Evolutionary conservation across 2,329 filamentous ascomycete genomes (phyloP), one percentile per base, ranked within the genome.

Genomic region (Ophiostoma novo-ulmi): DNA sequence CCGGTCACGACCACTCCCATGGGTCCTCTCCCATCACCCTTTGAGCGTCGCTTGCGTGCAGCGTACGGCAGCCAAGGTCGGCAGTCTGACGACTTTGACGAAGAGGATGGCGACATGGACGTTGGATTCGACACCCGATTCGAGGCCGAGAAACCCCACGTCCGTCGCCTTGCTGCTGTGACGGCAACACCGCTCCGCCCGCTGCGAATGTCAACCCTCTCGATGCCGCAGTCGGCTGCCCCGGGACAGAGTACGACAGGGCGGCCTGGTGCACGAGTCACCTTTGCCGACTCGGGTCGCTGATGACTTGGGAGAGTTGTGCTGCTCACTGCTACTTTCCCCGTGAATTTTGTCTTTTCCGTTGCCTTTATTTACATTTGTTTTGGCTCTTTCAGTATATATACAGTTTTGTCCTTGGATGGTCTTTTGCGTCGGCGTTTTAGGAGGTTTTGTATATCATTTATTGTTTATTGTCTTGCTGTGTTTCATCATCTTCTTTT

Each of bases 1-100:
- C 61, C 70, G 8, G 22, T 68, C 26, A 75, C 75, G 2, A 75
- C 75, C 0, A 75, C 75, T 5, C 75, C 75, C 14, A 73, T 74
- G 71, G 75, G 69, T 1, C 75, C 75, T 2, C 70, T 75, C 48
- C 73, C 74, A 2, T 74, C 74, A 22, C 72, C 73, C 7, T 75
- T 75, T 70, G 75, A 75, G 58, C 71, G 75, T 5, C 72, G 72
- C 2, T 72, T 75, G 69, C 72, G 75, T n/a, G 72, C 72, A 13
- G 74, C 71, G 1, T 75, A 75, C 63, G 70, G 67, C 26, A 20
- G 36, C 20, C 20, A n/a, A 17, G 36, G 38, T 7, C 31, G 5
- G 70, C 26, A 26, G n/a, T 38, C n/a, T 8, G 64, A 66, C n/a
- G 63, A n/a, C 44, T 48, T 17, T n/a, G 61, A 36, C n/a, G 67